Percentiles rank a stretch among this genome's conserved stretches.
Conservation (phyloP, 768 basidiomycete species). For the Lactarius hengduanensis region DNA sequence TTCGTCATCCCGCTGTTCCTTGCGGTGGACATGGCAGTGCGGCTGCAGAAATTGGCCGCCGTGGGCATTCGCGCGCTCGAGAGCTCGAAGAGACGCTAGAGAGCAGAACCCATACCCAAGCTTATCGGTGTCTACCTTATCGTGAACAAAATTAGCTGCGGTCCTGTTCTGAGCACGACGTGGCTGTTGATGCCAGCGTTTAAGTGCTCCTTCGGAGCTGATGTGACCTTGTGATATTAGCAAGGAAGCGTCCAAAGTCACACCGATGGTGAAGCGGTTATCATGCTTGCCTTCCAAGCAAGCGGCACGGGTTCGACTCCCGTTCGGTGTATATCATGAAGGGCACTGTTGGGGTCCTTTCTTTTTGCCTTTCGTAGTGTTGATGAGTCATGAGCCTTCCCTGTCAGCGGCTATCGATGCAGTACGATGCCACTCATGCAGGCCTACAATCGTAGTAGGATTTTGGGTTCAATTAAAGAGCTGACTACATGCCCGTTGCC, state of each 20-base stretch:
- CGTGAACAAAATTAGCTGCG: neutral
- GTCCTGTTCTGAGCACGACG: neutral
- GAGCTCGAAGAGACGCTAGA: constrained; percentile 7
- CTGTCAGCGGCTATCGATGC: too few relatives aligned
- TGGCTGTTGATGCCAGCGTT: neutral
- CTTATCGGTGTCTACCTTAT: neutral
- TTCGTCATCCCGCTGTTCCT: constrained; percentile 68
- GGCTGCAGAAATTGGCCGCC: constrained; percentile 30
- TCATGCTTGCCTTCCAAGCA: constrained; percentile 41
- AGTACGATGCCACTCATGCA: too few relatives aligned
- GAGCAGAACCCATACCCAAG: neutral
- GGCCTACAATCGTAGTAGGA: neutral
- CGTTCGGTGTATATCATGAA: constrained; percentile 27
- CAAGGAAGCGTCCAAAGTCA: neutral
- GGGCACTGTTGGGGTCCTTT: neutral
- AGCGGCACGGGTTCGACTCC: constrained; percentile 37
- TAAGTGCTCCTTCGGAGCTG: too few relatives aligned
- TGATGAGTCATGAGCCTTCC: too few relatives aligned
- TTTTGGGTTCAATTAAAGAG: neutral
- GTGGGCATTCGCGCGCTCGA: constrained; percentile 14
- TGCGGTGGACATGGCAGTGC: constrained; percentile 65
- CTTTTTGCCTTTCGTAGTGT: neutral
- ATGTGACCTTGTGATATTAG: neutral
- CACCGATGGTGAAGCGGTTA: constrained; percentile 36
- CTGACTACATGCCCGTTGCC: neutral